A percentile compares a stretch with the other conserved stretches of the same genome.
Evolutionary conservation across 441 rosid species (phyloP).

Genomic region (Euphorbia neoarborescens): DNA sequence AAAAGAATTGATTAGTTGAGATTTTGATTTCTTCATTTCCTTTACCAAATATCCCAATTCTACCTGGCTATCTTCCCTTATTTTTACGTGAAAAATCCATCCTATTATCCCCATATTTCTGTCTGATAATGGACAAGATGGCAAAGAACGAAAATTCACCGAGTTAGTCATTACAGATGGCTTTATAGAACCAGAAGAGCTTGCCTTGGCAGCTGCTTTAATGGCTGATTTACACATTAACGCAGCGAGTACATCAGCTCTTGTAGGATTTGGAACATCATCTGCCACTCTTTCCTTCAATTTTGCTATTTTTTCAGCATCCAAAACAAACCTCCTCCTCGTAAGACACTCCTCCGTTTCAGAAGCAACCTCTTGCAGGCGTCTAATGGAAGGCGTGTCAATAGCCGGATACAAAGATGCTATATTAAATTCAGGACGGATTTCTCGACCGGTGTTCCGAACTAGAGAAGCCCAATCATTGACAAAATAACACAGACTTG

Average conservation of each 20-base stretch:
- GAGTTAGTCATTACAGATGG: slow-evolving; percentile 11
- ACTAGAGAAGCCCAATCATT: slow-evolving; percentile 20
- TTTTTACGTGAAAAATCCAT: neutral
- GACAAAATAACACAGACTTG: slow-evolving; percentile 14
- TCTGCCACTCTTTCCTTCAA: slow-evolving; percentile 18
- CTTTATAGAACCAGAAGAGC: neutral
- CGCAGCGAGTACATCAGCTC: slow-evolving; percentile 33
- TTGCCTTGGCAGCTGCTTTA: slow-evolving; percentile 13
- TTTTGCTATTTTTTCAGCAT: slow-evolving; percentile 5
- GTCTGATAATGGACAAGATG: slow-evolving; percentile 15
- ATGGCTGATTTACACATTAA: slow-evolving; percentile 25
- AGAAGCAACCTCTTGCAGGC: no score
- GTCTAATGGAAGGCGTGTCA: no score
- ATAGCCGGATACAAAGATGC: slow-evolving; percentile 21
- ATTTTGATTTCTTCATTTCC: neutral
- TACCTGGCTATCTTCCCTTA: neutral
- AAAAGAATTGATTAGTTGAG: neutral
- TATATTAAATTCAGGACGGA: slow-evolving; percentile 6
- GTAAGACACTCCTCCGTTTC: no score
- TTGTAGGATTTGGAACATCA: slow-evolving; percentile 24
- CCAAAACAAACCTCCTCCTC: slow-evolving; percentile 30
- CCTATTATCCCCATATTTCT: neutral
- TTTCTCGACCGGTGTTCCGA: neutral
- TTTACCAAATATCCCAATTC: neutral
- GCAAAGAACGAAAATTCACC: slow-evolving; percentile 21